Evolutionary conservation across 495 filamentous ascomycete genomes (phyloP), one percentile per base, ranked within the genome.

Genomic region (Patellaria atrata): DNA sequence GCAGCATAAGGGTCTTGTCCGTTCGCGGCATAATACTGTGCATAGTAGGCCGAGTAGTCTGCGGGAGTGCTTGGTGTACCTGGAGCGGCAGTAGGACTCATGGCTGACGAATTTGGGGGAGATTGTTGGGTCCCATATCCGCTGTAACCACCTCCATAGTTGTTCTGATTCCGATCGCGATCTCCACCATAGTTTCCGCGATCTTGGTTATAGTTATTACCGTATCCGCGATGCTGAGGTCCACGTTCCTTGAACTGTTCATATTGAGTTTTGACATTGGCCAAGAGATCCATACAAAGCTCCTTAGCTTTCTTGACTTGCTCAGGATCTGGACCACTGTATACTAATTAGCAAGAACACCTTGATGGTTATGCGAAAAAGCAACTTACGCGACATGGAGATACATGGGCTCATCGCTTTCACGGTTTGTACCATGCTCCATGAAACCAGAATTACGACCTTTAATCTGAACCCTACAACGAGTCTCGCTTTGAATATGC

Each of bases 401-500:
- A 51, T 79, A 96, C 79, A 97, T 94, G 1, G 79, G 66, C 47
- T 97, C 89, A 28, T 97, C 87, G 41, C 83, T 93, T 58, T 97
- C 89, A 12, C 63, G 68, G 31, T 75, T 73, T 14, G 86, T 86
- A 19, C 72, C 73, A 11, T 73, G 72, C 51, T 97, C 89, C 48
- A 86, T 75, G 51, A 91, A 97, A 11, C 86, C 87, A 23, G 89
- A 96, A n/a, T 84, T 84, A 35, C 82, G 81, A 22, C 89, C 89
- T 49, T 96, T 97, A 59, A 97, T 94, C 52, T 96, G 89, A 11
- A 97, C 89, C 46, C 84, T 80, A 54, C 89, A 94, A 28, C 79
- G 67, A 20, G 89, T 94, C 55, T 91, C 82, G 51, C 82, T 74
- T 54, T 96, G 87, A 47, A 97, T 94, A 48, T 94, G 82, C 57